These are phyloP conservation scores for Dryadomyces quercus-mongolicae DNA, from an alignment of 2,329 filamentous ascomycete species.

Conservation along the genomic window DNA sequence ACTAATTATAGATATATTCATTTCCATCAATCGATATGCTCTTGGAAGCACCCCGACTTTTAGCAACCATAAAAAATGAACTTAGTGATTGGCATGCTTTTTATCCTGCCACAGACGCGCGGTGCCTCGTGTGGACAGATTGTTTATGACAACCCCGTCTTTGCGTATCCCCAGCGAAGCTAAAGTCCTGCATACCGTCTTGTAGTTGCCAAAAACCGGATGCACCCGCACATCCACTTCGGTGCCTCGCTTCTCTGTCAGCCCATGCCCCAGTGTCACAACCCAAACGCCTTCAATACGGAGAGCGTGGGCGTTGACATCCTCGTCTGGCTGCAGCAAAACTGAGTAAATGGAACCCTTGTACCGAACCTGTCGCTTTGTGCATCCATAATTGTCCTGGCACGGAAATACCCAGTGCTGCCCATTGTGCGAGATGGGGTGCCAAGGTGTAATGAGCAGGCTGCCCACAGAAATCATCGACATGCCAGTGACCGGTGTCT, in stretches of 20 bases:
- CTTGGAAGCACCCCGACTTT: no score
- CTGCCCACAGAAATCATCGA: constrained; percentile 32
- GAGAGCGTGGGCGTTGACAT: constrained; percentile 37
- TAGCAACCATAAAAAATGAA: no score
- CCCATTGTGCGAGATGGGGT: constrained; percentile 30
- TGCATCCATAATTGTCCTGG: constrained; percentile 10
- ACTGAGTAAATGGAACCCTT: constrained; percentile 45
- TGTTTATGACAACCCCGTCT: constrained; percentile 30
- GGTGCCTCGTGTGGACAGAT: constrained; percentile 18
- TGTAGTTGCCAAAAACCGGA: constrained; percentile 8
- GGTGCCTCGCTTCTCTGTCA: constrained; percentile 16
- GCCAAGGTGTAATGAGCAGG: constrained; percentile 46
- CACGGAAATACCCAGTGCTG: constrained; percentile 18
- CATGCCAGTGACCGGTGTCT: constrained; percentile 28
- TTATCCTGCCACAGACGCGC: neutral
- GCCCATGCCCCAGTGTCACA: constrained; percentile 47
- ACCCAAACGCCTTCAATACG: constrained; percentile 35
- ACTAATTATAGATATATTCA: no score
- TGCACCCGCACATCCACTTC: constrained; percentile 9
- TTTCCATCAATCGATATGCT: no score
- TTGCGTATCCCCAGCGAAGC: constrained; percentile 20
- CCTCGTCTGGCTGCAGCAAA: constrained; percentile 33
- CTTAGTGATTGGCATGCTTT: neutral
- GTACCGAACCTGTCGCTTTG: constrained; percentile 24
- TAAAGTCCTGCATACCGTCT: constrained; percentile 26